These are phyloP conservation scores for Ophiostoma populinum DNA, from an alignment of 2,329 filamentous ascomycete species.

Conservation along the genomic window DNA sequence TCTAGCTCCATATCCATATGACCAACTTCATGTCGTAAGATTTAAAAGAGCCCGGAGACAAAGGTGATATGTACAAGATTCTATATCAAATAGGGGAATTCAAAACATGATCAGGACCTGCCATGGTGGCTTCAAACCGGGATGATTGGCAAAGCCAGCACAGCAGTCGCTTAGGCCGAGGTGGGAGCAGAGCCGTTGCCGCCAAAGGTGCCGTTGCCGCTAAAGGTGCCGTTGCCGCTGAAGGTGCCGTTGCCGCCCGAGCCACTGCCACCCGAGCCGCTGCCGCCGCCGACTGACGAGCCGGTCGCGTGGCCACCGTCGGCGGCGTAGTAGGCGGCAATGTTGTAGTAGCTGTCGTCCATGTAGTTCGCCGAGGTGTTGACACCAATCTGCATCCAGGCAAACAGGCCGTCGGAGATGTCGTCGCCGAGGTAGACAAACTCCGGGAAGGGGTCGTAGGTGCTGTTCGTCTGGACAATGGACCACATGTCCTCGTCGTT, in stretches of 20 bases:
- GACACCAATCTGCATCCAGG: slow-evolving; percentile 32
- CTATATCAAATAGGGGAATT: too few relatives aligned
- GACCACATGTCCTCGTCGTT: slow-evolving; percentile 28
- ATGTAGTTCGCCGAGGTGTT: slow-evolving; percentile 22
- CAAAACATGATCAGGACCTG: too few relatives aligned
- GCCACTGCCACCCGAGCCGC: not conserved
- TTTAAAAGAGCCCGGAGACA: too few relatives aligned
- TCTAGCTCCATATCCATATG: too few relatives aligned
- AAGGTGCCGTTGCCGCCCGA: not conserved
- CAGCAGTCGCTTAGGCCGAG: too few relatives aligned
- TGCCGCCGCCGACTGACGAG: not conserved
- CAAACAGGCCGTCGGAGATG: slow-evolving; percentile 29
- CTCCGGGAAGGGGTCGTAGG: slow-evolving; percentile 30
- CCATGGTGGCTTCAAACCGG: too few relatives aligned
- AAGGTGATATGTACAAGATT: too few relatives aligned
- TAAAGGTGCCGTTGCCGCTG: too few relatives aligned
- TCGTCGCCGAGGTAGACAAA: slow-evolving; percentile 37
- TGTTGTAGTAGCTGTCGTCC: slow-evolving; percentile 30
- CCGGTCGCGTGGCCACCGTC: not conserved
- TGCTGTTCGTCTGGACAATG: slow-evolving; percentile 21
- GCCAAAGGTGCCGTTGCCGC: too few relatives aligned
- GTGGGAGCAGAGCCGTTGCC: too few relatives aligned
- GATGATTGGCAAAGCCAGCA: too few relatives aligned
- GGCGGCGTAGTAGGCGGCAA: not conserved
- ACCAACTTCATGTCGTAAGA: too few relatives aligned